Evolutionary conservation across 306 rosid genomes (phyloP).

Genomic region (Citrullus mucosospermus): DNA sequence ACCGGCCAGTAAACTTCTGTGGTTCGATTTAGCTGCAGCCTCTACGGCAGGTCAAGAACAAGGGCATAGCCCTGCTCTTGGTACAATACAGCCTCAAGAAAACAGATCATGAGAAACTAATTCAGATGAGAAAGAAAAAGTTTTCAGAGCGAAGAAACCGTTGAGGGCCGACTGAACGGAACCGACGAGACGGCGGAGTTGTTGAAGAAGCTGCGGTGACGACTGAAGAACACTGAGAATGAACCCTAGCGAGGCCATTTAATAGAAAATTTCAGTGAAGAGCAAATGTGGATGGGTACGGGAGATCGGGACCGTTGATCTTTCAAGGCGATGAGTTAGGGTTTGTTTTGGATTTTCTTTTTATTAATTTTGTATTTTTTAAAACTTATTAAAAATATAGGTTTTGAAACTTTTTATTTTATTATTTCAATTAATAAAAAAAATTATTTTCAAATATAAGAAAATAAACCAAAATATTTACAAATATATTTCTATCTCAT

Average conservation of each 20-base stretch:
- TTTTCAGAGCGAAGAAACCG: background rate
- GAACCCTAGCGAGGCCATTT: conserved; percentile 1
- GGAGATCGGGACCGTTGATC: background rate
- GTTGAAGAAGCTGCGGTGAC: background rate
- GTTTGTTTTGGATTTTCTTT: background rate
- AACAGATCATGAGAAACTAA: background rate
- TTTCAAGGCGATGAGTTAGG: background rate
- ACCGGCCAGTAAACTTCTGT: conserved; percentile 73
- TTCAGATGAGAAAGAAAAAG: no score
- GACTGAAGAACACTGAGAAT: background rate
- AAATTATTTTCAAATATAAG: no score
- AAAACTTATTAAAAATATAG: no score
- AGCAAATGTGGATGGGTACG: background rate
- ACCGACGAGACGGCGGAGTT: background rate
- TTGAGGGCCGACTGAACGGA: background rate
- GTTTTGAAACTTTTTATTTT: no score
- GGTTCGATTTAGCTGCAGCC: conserved; percentile 67
- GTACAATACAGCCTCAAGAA: conserved; percentile 54
- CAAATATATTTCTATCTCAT: no score
- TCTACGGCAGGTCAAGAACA: conserved; percentile 72
- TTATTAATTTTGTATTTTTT: no score
- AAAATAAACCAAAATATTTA: no score
- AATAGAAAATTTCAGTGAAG: background rate
- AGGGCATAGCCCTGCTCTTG: conserved; percentile 64
- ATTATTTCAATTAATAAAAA: no score